phyloP scores from a whole-genome alignment of 2,329 filamentous ascomycete species.

The Cercospora canescens region DNA sequence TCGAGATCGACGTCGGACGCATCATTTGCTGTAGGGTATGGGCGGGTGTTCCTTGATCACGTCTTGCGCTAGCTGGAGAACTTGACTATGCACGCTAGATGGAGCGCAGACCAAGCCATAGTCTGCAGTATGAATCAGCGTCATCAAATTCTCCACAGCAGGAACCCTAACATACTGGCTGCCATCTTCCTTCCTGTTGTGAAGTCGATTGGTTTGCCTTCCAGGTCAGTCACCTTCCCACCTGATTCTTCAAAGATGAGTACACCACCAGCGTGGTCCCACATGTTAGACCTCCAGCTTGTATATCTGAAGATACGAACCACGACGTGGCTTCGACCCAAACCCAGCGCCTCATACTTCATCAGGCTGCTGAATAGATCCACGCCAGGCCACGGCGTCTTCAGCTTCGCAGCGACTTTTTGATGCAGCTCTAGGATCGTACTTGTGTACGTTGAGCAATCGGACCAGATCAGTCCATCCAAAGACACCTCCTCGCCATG shows the following conservation, averaged over 20 bases:
- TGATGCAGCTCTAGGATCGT: constrained; percentile 41
- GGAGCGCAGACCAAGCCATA: constrained; percentile 29
- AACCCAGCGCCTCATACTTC: constrained; percentile 33
- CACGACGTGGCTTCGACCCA: constrained; percentile 23
- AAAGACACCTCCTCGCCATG: constrained; percentile 26
- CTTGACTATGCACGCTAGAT: constrained; percentile 21
- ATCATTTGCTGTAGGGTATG: constrained; percentile 14
- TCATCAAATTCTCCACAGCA: neutral
- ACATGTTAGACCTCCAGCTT: constrained; percentile 40
- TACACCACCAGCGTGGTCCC: constrained; percentile 56
- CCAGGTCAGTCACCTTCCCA: constrained; percentile 52
- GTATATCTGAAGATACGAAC: constrained; percentile 28
- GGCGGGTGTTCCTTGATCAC: constrained; percentile 15
- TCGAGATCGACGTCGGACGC: neutral
- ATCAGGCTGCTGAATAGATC: constrained; percentile 56
- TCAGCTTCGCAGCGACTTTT: constrained; percentile 40
- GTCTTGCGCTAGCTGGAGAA: constrained; percentile 21
- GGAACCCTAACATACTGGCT: constrained; percentile 17
- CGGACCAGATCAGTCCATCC: constrained; percentile 47
- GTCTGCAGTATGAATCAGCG: constrained; percentile 19
- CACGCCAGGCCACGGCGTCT: constrained; percentile 49
- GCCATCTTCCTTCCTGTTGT: constrained; percentile 28
- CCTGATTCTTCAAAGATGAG: constrained; percentile 38
- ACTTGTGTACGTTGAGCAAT: constrained; percentile 44
- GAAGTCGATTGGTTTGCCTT: constrained; percentile 53